A percentile compares a stretch with the other conserved stretches of the same genome.
phyloP scores from a whole-genome alignment of 257 asterid species.

The Forsythia viridissima region DNA sequence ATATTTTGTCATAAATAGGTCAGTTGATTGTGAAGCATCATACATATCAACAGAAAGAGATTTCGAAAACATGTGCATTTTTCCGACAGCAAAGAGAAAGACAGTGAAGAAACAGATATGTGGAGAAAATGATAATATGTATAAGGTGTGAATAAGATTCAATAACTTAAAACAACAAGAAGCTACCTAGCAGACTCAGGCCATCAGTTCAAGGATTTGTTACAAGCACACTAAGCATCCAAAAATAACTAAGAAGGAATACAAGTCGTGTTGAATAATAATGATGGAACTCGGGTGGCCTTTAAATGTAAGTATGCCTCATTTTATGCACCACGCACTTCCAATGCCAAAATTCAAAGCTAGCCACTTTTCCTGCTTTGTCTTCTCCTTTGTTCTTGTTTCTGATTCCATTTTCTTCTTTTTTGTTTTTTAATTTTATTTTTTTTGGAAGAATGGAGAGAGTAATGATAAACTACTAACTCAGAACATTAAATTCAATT shows the following conservation, averaged over 20 bases:
- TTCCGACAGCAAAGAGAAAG: background rate
- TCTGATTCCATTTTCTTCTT: background rate
- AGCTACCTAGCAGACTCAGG: background rate
- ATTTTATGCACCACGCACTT: background rate
- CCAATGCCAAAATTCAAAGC: background rate
- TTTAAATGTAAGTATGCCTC: background rate
- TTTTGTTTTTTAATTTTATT: background rate
- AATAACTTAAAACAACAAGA: background rate
- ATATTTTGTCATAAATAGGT: constrained; percentile 16
- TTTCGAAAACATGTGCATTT: background rate
- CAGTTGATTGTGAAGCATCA: constrained; percentile 1
- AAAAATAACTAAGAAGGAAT: background rate
- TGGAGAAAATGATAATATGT: background rate
- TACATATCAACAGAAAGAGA: background rate
- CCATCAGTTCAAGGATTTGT: background rate
- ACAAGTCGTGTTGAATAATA: background rate
- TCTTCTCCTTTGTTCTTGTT: background rate
- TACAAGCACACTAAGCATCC: background rate
- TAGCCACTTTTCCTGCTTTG: background rate
- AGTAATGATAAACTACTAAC: background rate
- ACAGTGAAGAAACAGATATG: background rate
- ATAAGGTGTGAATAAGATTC: background rate
- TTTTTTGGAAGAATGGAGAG: background rate
- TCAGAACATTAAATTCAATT: background rate
- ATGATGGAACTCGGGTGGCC: background rate